These are phyloP conservation scores for Glycine latifolia DNA, from an alignment of 306 rosid species.

Conservation along the genomic window DNA sequence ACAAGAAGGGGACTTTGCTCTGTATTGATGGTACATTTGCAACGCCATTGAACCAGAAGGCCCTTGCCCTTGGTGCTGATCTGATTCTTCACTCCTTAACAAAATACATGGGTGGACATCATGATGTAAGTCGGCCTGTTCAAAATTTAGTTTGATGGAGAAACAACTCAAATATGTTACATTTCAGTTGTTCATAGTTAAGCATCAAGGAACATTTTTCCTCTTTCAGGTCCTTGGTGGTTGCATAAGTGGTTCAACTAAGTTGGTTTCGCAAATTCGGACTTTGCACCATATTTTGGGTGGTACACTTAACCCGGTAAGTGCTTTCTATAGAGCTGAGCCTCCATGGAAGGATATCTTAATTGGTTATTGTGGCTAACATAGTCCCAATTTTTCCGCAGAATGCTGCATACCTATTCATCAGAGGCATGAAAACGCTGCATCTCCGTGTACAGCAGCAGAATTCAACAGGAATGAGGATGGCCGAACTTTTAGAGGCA, in stretches of 20 bases:
- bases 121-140: constrained; percentile 69
- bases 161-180: constrained; percentile 9
- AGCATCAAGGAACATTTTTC: constrained; percentile 9
- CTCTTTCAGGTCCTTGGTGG: constrained; percentile 84
- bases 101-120: constrained; percentile 91
- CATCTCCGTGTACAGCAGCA: constrained; percentile 97
- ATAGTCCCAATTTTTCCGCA: constrained; percentile 46
- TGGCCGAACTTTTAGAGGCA: constrained; percentile 93
- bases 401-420: constrained; percentile 96
- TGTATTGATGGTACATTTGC: constrained; percentile 98
- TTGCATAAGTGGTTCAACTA: constrained; percentile 79
- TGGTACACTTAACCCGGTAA: constrained; percentile 91
- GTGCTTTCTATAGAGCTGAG: constrained; percentile 44
- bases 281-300: constrained; percentile 88
- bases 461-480: constrained; percentile 80
- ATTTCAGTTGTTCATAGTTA: constrained; percentile 11
- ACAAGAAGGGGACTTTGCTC: constrained; percentile 79
- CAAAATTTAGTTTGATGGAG: not conserved
- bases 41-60: constrained; percentile 94
- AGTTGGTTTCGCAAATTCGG: constrained; percentile 78
- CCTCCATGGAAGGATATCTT: constrained; percentile 20
- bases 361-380: constrained; percentile 30
- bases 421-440: constrained; percentile 97
- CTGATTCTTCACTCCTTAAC: constrained; percentile 88
- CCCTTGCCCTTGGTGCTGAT: constrained; percentile 91